These are phyloP conservation scores for Debaryomycetaceae sp. DNA, from an alignment of 1,139 yeast species.

Conservation along the genomic window DNA sequence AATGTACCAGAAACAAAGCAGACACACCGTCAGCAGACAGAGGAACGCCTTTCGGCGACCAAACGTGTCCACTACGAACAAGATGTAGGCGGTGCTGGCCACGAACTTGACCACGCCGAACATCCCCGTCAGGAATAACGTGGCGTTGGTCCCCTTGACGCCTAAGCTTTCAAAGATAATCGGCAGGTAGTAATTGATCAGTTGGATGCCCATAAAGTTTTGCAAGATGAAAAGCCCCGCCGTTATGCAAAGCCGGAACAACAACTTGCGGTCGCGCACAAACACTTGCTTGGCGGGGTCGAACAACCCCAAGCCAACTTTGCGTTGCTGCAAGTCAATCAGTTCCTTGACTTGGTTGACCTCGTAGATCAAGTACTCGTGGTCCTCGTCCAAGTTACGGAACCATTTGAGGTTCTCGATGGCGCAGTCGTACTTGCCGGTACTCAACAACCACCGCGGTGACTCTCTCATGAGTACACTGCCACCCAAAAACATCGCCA, in stretches of 20 bases:
- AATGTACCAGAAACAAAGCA: constrained; percentile 41
- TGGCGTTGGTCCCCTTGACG: constrained; percentile 34
- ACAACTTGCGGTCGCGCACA: constrained; percentile 22
- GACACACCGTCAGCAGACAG: constrained; percentile 33
- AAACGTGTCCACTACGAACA: constrained; percentile 34
- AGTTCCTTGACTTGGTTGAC: constrained; percentile 25
- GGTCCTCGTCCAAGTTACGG: constrained; percentile 31
- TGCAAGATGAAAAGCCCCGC: constrained; percentile 35
- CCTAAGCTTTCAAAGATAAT: constrained; percentile 36
- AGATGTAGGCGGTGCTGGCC: constrained; percentile 32
- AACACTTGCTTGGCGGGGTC: constrained; percentile 37
- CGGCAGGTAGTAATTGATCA: constrained; percentile 44
- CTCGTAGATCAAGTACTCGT: constrained; percentile 36
- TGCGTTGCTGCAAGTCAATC: constrained; percentile 24
- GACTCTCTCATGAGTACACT: constrained; percentile 34
- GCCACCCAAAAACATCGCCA: constrained; percentile 35
- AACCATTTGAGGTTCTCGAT: constrained; percentile 35
- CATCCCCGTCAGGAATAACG: constrained; percentile 40
- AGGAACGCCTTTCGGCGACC: constrained; percentile 39
- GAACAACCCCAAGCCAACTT: constrained; percentile 35
- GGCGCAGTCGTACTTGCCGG: constrained; percentile 31
- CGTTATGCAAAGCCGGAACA: constrained; percentile 29
- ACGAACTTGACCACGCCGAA: constrained; percentile 40
- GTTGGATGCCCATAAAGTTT: constrained; percentile 43
- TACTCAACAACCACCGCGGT: constrained; percentile 39